Base-by-base conservation (phyloP, 2,329 filamentous ascomycete genomes). In the Fusarium bactridioides region DNA sequence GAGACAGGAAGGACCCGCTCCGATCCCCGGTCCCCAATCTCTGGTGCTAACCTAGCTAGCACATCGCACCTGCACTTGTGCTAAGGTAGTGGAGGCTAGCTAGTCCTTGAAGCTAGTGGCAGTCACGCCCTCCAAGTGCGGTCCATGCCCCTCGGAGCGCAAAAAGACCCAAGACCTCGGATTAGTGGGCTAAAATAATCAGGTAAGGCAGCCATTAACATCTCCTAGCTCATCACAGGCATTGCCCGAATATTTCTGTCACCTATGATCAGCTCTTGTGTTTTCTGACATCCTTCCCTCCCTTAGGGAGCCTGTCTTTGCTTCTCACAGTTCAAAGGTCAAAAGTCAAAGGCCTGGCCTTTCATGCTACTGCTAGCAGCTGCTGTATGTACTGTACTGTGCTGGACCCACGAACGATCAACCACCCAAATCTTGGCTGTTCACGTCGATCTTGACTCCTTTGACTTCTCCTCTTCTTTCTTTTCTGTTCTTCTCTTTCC, bases 341-440 rank as follows among this genome's bases (percentile, higher is more conserved):
- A 31, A 44, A 21, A 7, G 35, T 37, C 45, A n/a, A 29, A 27
- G 40, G 48, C 31, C 43, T 66, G 31, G 19, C 35, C 51, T 56
- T 29, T 21, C 47, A 33, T 33, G 29, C 47, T 33, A 25, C 29
- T 50, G 16, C 29, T 50, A n/a, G n/a, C n/a, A n/a, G 16, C 29
- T 50, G 16, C 23, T 33, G 31, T 29, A 10, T 25, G 43, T 45
- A 13, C 29, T 48, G 27, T 33, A 18, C 29, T 53, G 23, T 29
- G 31, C 38, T 70, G 69, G 72, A 74, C 72, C 72, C 71, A 74
- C 71, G 71, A 74, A 74, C 71, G 67, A 74, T 67, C 61, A 74
- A 69, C 69, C 62, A 57, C 56, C 58, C 62, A 56, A 59, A 50
- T 59, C 72, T 74, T 58, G 70, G 57, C 63, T 56, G 61, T 65